These are phyloP conservation scores for Leccinum rimulosum DNA, from an alignment of 768 basidiomycete genomes.

Conservation along the genomic window DNA sequence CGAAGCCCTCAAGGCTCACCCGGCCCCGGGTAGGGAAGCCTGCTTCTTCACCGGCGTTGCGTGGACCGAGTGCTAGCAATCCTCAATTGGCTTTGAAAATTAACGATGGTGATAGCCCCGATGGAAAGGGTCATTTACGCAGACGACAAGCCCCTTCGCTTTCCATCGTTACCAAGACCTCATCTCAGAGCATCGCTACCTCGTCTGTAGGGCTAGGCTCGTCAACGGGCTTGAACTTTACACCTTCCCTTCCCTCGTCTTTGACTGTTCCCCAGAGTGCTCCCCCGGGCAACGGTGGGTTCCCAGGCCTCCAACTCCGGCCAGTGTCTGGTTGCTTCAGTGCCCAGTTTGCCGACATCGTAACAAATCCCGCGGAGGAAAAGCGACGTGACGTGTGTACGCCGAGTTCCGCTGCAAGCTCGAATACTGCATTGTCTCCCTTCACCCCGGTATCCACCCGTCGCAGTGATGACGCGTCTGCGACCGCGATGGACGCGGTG, in stretches of 20 bases:
- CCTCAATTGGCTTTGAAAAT: conserved; percentile 16
- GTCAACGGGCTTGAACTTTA: conserved; percentile 11
- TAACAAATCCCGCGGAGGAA: conserved; percentile 27
- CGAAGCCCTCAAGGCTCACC: conserved; percentile 31
- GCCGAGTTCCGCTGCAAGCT: conserved; percentile 46
- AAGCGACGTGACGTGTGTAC: conserved; percentile 45
- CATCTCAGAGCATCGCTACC: conserved; percentile 14
- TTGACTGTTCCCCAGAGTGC: conserved; percentile 52
- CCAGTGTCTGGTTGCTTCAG: conserved; percentile 78
- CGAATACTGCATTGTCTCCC: conserved; percentile 44
- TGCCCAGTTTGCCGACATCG: conserved; percentile 55
- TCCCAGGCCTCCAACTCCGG: conserved; percentile 65
- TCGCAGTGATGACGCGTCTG: conserved; percentile 33
- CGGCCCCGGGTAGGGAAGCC: conserved; percentile 41
- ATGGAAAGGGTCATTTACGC: conserved; percentile 25
- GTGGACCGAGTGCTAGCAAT: conserved; percentile 19
- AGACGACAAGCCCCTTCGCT: conserved; percentile 31
- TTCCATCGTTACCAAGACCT: conserved; percentile 27
- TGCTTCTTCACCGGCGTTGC: conserved; percentile 36
- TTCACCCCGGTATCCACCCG: conserved; percentile 40
- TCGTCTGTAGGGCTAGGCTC: conserved; percentile 12
- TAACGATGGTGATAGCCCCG: conserved; percentile 10
- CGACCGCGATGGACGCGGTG: conserved; percentile 22
- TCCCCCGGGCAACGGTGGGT: conserved; percentile 60
- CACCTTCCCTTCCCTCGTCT: conserved; percentile 10